A percentile compares a stretch with the other conserved stretches of the same genome.
Conservation (phyloP, 768 basidiomycete species). For the Dioszegia crocea region DNA sequence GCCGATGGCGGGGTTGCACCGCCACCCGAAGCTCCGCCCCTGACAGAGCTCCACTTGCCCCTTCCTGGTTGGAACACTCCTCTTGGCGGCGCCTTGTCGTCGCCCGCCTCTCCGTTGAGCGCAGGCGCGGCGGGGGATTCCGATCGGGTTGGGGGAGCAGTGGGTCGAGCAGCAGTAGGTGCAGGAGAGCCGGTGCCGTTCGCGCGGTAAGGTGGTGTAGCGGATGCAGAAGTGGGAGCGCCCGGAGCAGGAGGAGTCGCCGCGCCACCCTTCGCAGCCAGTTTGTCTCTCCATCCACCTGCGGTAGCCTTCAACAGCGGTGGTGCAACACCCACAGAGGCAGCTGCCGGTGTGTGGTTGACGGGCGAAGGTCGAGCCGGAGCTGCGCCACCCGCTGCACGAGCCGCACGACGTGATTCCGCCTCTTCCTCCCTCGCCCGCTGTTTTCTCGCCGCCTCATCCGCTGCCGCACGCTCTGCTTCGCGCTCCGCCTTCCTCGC, state of each 20-base stretch:
- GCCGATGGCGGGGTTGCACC: neutral
- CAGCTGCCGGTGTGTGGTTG: constrained; percentile 18
- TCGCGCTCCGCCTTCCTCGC: constrained; percentile 30
- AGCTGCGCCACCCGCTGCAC: constrained; percentile 22
- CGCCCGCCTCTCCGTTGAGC: constrained; percentile 14
- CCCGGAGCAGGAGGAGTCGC: constrained; percentile 15
- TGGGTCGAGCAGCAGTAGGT: constrained; percentile 7
- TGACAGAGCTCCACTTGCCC: constrained; percentile 13
- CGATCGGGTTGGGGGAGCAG: neutral
- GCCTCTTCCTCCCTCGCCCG: constrained; percentile 51
- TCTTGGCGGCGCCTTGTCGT: constrained; percentile 11
- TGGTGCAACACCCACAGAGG: constrained; percentile 43
- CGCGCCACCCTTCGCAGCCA: constrained; percentile 47
- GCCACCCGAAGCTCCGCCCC: constrained; percentile 6
- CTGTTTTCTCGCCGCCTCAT: constrained; percentile 44
- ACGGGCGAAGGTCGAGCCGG: constrained; percentile 17
- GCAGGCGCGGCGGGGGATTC: constrained; percentile 10
- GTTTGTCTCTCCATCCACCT: constrained; percentile 61
- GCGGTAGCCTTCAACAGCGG: constrained; percentile 32
- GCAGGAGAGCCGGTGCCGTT: constrained; percentile 11
- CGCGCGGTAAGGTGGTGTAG: constrained; percentile 8
- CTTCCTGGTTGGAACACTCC: constrained; percentile 16
- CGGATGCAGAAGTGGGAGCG: constrained; percentile 11
- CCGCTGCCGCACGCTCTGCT: constrained; percentile 29
- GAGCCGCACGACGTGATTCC: constrained; percentile 40